Evolutionary conservation across 2,329 filamentous ascomycete species (phyloP).

Genomic region (Botrytis fragariae): DNA sequence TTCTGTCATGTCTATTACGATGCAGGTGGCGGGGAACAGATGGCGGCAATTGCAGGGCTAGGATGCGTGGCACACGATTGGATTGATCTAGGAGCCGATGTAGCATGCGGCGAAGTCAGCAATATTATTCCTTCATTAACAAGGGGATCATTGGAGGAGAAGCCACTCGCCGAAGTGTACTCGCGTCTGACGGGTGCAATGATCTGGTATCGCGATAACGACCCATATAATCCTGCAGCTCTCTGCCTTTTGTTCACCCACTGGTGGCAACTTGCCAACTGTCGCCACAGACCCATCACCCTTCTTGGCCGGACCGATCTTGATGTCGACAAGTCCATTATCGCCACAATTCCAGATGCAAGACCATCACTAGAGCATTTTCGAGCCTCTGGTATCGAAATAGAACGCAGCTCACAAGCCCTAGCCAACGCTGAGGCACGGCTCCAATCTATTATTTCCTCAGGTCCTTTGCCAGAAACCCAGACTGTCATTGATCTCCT

Average conservation of each 20-base stretch:
- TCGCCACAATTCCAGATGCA: background rate
- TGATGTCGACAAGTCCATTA: background rate
- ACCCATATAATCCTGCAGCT: background rate
- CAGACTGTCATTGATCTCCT: background rate
- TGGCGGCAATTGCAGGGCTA: constrained; percentile 1
- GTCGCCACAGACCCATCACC: constrained; percentile 4
- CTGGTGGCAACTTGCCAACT: constrained; percentile 13
- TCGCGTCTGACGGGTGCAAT: background rate
- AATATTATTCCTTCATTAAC: constrained; percentile 5
- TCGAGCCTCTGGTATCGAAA: background rate
- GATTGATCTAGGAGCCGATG: constrained; percentile 7
- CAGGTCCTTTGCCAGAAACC: background rate
- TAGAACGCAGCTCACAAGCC: background rate
- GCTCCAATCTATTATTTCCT: background rate
- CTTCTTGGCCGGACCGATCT: constrained; percentile 3
- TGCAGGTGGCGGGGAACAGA: background rate
- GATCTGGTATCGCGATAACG: constrained; percentile 15
- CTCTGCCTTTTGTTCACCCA: background rate
- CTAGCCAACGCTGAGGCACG: background rate
- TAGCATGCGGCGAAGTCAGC: background rate
- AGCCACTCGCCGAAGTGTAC: background rate
- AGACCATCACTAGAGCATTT: constrained; percentile 7
- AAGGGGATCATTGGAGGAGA: constrained; percentile 1
- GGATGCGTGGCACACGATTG: background rate
- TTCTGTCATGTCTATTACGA: constrained; percentile 13